Evolutionary conservation across 2,329 filamentous ascomycete genomes (phyloP).

Genomic region (Westerdykella sp.): DNA sequence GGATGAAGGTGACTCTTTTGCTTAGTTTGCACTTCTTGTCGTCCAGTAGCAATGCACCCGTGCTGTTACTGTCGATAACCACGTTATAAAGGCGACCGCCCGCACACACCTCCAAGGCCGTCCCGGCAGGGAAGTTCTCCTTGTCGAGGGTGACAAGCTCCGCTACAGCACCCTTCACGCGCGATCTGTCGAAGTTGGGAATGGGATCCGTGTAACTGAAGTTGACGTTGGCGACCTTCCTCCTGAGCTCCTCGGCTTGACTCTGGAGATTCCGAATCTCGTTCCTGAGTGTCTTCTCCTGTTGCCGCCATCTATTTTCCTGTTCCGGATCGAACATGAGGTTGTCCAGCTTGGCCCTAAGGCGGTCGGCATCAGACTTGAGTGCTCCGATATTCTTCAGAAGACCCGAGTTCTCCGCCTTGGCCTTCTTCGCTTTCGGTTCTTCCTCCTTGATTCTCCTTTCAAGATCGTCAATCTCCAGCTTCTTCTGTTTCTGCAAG

Average conservation of each 20-base stretch:
- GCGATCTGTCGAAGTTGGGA: conserved; percentile 85
- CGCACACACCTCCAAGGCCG: conserved; percentile 90
- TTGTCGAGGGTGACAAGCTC: conserved; percentile 90
- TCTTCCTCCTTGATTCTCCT: conserved; percentile 95
- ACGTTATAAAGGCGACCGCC: conserved; percentile 96
- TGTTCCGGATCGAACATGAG: conserved; percentile 83
- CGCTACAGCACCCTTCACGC: conserved; percentile 91
- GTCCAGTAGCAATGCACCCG: conserved; percentile 75
- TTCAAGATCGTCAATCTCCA: conserved; percentile 89
- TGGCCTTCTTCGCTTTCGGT: conserved; percentile 89
- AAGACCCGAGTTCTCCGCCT: conserved; percentile 84
- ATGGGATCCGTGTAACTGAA: conserved; percentile 90
- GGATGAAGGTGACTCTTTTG: conserved; percentile 97
- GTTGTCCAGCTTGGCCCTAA: conserved; percentile 74
- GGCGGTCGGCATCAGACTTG: conserved; percentile 69
- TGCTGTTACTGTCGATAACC: conserved; percentile 89
- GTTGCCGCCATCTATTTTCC: conserved; percentile 78
- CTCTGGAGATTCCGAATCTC: conserved; percentile 75
- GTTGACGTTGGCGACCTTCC: conserved; percentile 91
- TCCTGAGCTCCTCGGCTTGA: conserved; percentile 75
- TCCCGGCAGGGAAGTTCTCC: conserved; percentile 74
- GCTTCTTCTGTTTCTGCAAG: conserved; percentile 91
- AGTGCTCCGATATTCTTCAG: conserved; percentile 79
- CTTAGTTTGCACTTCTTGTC: conserved; percentile 76
- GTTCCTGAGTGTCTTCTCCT: conserved; percentile 73